These are phyloP conservation scores for Lasiodiplodia citricola DNA, from an alignment of 2,329 filamentous ascomycete species.

Conservation along the genomic window DNA sequence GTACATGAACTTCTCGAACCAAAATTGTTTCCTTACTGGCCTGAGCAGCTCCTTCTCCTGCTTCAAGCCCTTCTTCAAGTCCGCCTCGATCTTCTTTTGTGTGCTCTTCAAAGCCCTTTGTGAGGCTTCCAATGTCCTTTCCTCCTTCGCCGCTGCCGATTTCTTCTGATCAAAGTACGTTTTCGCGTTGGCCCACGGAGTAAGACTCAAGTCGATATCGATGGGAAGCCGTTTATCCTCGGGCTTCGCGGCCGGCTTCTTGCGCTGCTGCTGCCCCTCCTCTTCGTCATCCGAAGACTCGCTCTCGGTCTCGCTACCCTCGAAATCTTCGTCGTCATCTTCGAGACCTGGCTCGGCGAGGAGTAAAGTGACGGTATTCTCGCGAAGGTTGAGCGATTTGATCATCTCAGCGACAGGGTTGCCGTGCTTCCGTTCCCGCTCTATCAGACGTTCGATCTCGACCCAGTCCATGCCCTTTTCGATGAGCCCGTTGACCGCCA, in stretches of 20 bases:
- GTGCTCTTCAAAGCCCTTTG: constrained; percentile 84
- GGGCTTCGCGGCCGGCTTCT: constrained; percentile 31
- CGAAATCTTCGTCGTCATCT: constrained; percentile 64
- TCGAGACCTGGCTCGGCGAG: constrained; percentile 73
- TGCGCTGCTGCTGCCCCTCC: constrained; percentile 37
- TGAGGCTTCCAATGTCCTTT: constrained; percentile 83
- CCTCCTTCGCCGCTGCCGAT: constrained; percentile 81
- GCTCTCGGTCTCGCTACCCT: constrained; percentile 62
- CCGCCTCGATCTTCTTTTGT: constrained; percentile 83
- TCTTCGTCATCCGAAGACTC: constrained; percentile 52
- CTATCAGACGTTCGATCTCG: constrained; percentile 85
- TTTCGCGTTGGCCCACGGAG: constrained; percentile 86
- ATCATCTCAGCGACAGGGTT: constrained; percentile 90
- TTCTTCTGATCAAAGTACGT: constrained; percentile 93
- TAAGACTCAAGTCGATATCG: constrained; percentile 82
- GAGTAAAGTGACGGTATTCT: constrained; percentile 83
- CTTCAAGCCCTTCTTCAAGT: constrained; percentile 86
- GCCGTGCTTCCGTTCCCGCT: constrained; percentile 78
- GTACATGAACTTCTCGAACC: constrained; percentile 98
- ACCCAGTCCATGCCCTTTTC: constrained; percentile 97
- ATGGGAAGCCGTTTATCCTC: constrained; percentile 64
- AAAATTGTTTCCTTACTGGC: constrained; percentile 80
- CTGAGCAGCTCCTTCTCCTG: constrained; percentile 88
- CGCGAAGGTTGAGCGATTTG: constrained; percentile 82
- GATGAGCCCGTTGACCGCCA: constrained; percentile 90